These are phyloP conservation scores for Phytophthora rubi DNA, from an alignment of 352 stramenopile species.

Conservation along the genomic window DNA sequence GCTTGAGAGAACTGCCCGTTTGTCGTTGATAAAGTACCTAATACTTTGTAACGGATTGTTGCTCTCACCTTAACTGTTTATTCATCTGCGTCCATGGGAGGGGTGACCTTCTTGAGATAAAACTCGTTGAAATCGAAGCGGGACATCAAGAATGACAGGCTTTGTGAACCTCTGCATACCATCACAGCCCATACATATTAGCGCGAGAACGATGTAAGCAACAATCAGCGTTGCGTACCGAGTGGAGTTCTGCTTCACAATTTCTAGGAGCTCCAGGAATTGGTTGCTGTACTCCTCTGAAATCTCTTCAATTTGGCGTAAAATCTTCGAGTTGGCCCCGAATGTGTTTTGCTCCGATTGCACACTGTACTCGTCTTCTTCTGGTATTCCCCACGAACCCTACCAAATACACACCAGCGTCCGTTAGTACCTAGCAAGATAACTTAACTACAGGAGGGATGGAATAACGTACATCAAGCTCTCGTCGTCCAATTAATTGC, in stretches of 20 bases:
- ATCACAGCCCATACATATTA: neutral
- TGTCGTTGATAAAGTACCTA: neutral
- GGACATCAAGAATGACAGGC: constrained; percentile 85
- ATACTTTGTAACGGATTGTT: constrained; percentile 6
- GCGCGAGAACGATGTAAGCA: constrained; percentile 5
- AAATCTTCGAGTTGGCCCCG: constrained; percentile 52
- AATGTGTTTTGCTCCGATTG: constrained; percentile 47
- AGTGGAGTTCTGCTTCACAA: constrained; percentile 64
- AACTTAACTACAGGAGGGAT: neutral
- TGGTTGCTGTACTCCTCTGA: constrained; percentile 66
- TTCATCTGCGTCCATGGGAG: constrained; percentile 53
- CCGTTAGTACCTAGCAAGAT: neutral
- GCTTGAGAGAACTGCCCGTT: constrained; percentile 6
- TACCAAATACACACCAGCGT: constrained; percentile 19
- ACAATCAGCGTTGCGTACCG: constrained; percentile 42
- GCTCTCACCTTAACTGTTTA: constrained; percentile 34
- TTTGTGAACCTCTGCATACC: constrained; percentile 63
- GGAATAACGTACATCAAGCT: constrained; percentile 43
- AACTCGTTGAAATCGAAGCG: constrained; percentile 94
- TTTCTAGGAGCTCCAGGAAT: constrained; percentile 73
- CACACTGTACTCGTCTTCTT: constrained; percentile 57
- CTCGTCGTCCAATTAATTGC: constrained; percentile 55
- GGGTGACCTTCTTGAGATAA: constrained; percentile 69
- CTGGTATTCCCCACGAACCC: constrained; percentile 65
- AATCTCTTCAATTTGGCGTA: constrained; percentile 72